Percentiles rank a stretch among this genome's conserved stretches.
These are phyloP conservation scores for Dactylonectria estremocensis DNA, from an alignment of 2,329 filamentous ascomycete genomes.

Conservation along the genomic window DNA sequence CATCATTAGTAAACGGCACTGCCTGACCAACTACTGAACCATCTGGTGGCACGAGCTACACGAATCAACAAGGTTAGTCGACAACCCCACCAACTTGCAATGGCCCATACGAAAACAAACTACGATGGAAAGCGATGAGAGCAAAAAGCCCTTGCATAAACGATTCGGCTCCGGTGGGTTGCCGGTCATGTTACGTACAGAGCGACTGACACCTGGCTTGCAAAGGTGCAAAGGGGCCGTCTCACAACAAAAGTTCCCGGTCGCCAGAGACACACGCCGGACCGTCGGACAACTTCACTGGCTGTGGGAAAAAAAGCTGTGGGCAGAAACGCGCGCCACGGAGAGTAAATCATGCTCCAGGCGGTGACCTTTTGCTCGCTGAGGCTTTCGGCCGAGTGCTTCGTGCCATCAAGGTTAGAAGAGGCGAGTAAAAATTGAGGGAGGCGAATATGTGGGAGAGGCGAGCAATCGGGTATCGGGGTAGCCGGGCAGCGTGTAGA, in stretches of 20 bases:
- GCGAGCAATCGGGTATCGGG: slow-evolving; percentile 10
- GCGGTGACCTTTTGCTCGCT: slow-evolving; percentile 1
- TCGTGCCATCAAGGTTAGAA: slow-evolving; percentile 5
- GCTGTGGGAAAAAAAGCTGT: slow-evolving; percentile 3
- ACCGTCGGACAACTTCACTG: slow-evolving; percentile 19
- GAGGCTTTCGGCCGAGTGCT: slow-evolving; percentile 14
- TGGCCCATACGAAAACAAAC: background rate
- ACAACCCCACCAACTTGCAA: background rate
- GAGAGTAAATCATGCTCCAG: background rate
- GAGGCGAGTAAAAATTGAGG: no score
- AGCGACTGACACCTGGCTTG: slow-evolving; percentile 16
- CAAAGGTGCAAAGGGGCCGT: slow-evolving; percentile 18
- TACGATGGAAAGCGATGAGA: background rate
- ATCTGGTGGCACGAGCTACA: background rate
- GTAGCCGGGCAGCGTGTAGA: slow-evolving; percentile 21
- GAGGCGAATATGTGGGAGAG: background rate
- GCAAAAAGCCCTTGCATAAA: slow-evolving; percentile 23
- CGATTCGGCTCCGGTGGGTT: slow-evolving; percentile 17
- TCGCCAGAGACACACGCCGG: slow-evolving; percentile 20
- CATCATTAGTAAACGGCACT: background rate
- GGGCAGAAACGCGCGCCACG: slow-evolving; percentile 4
- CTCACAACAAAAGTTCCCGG: slow-evolving; percentile 29
- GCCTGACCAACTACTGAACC: background rate
- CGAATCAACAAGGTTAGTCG: background rate
- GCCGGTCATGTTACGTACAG: slow-evolving; percentile 22